A percentile compares a stretch with the other conserved stretches of the same genome.
Evolutionary conservation across 805 yeast species (phyloP).

Genomic region (Spathaspora sp.): DNA sequence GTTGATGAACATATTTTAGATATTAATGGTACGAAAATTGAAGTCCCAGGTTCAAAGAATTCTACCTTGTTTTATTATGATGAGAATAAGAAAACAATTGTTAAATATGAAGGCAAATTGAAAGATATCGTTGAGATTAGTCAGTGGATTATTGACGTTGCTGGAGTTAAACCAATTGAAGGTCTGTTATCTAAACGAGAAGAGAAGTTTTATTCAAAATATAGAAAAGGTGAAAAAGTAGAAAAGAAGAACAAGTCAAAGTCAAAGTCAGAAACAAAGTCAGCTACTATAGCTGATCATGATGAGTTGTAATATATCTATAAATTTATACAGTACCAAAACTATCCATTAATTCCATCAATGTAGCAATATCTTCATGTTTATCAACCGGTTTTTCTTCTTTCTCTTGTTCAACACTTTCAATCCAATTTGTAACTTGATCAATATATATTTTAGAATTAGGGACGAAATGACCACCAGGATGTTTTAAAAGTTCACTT

Average conservation of each 20-base stretch:
- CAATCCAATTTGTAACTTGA: constrained; percentile 40
- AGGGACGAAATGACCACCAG: constrained; percentile 97
- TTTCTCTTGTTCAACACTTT: constrained; percentile 10
- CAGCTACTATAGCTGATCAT: constrained; percentile 4
- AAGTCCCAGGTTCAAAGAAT: constrained; percentile 13
- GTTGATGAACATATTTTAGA: constrained; percentile 15
- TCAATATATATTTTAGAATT: constrained; percentile 57
- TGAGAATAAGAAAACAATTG: constrained; percentile 14
- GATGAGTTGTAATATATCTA: constrained; percentile 8
- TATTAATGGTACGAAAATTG: constrained; percentile 17
- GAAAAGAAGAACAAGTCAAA: constrained; percentile 17
- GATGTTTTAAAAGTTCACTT: constrained; percentile 70
- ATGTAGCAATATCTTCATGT: constrained; percentile 17
- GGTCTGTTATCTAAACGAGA: constrained; percentile 36
- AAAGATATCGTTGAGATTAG: constrained; percentile 27
- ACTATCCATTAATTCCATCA: constrained; percentile 38
- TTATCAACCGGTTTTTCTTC: constrained; percentile 10
- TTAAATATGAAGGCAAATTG: constrained; percentile 21
- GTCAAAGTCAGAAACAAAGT: background rate
- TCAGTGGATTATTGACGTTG: constrained; percentile 27
- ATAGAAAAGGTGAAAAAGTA: constrained; percentile 25
- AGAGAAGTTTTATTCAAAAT: constrained; percentile 21
- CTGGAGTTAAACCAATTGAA: constrained; percentile 28
- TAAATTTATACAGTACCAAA: constrained; percentile 14
- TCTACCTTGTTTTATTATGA: constrained; percentile 28